Conservation (phyloP, 2,329 filamentous ascomycete genomes). For the Phyllosticta paracitricarpa region DNA sequence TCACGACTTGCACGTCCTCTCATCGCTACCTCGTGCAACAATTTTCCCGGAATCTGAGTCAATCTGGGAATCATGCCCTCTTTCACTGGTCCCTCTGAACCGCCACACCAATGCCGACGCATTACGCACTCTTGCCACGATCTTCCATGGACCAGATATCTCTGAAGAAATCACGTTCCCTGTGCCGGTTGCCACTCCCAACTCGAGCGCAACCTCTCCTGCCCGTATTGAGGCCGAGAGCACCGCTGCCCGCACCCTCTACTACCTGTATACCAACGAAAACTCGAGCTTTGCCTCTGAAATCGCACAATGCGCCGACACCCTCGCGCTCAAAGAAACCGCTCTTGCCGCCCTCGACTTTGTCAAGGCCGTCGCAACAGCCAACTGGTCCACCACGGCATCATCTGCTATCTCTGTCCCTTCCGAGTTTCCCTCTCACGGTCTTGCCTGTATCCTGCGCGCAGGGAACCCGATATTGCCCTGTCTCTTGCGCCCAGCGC, state of each 20-base stretch:
- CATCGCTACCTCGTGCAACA: constrained; percentile 44
- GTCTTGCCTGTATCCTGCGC: constrained; percentile 42
- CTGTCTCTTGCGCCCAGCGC: constrained; percentile 47
- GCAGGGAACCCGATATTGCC: constrained; percentile 44
- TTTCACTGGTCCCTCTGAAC: constrained; percentile 40
- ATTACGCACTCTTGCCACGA: constrained; percentile 43
- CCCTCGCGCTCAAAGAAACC: constrained; percentile 46
- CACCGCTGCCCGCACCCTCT: constrained; percentile 44
- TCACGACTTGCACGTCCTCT: constrained; percentile 47
- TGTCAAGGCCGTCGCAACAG: constrained; percentile 42
- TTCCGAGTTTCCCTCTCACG: constrained; percentile 28
- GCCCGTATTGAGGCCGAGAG: constrained; percentile 38
- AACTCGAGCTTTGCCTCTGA: constrained; percentile 44
- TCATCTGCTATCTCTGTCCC: constrained; percentile 40
- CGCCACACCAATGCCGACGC: constrained; percentile 44
- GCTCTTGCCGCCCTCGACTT: constrained; percentile 46
- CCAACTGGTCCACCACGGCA: constrained; percentile 40
- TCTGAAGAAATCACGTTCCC: constrained; percentile 25
- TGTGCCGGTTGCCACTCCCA: constrained; percentile 13
- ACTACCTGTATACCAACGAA: constrained; percentile 42
- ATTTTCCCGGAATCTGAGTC: constrained; percentile 31
- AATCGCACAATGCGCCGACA: constrained; percentile 44
- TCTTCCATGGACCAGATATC: constrained; percentile 44
- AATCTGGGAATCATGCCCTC: constrained; percentile 2
- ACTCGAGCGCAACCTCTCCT: constrained; percentile 13